Conservation (phyloP, 768 basidiomycete species). For the Leccinum truebloodii region DNA sequence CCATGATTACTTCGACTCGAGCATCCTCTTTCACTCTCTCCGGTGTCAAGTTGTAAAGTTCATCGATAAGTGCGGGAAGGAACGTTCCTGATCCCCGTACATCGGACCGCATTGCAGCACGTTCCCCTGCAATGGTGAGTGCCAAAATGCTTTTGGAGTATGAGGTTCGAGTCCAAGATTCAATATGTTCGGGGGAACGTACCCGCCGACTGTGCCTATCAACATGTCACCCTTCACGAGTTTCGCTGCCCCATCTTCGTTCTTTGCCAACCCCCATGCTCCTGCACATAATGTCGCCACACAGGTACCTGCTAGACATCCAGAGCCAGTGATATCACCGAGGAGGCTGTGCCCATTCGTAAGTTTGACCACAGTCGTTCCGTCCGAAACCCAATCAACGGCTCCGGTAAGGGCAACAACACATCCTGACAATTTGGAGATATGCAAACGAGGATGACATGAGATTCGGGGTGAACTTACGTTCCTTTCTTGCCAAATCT, state of each 20-base stretch:
- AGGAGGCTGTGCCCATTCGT: constrained; percentile 75
- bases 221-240: constrained; percentile 81
- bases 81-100: constrained; percentile 67
- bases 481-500: constrained; percentile 68
- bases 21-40: constrained; percentile 33
- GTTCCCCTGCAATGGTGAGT: constrained; percentile 60
- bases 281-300: constrained; percentile 83
- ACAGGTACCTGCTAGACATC: constrained; percentile 78
- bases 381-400: constrained; percentile 85
- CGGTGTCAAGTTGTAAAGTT: constrained; percentile 47
- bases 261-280: constrained; percentile 44
- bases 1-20: constrained; percentile 28
- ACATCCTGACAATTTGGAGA: constrained; percentile 51
- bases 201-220: constrained; percentile 76
- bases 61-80: constrained; percentile 65
- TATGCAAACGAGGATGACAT: background rate
- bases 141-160: constrained; percentile 47
- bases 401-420: constrained; percentile 80
- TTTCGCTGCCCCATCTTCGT: constrained; percentile 34
- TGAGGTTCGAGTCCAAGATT: constrained; percentile 10
- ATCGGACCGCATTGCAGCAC: constrained; percentile 50
- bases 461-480: constrained; percentile 43
- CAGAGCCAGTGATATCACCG: constrained; percentile 84
- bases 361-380: constrained; percentile 62
- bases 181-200: constrained; percentile 23